A percentile compares a stretch with the other conserved stretches of the same genome.
phyloP scores from a whole-genome alignment of 768 basidiomycete genomes.

The Tylopilus balloui region DNA sequence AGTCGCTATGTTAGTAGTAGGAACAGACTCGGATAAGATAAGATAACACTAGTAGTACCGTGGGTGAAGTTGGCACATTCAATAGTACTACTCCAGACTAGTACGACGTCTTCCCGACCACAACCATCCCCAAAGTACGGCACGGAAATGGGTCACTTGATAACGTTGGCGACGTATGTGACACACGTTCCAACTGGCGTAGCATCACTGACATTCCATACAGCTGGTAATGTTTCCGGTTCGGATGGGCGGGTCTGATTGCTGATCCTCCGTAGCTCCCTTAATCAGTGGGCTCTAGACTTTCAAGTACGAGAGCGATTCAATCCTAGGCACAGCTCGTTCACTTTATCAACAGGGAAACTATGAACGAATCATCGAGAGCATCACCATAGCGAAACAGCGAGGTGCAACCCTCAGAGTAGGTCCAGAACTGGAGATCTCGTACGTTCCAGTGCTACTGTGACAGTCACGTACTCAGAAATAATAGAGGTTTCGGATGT shows the following conservation, averaged over 20 bases:
- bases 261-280: constrained; percentile 52
- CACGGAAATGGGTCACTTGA: constrained; percentile 73
- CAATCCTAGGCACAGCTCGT: not conserved
- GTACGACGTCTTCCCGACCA: not conserved
- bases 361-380: constrained; percentile 82
- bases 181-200: not conserved
- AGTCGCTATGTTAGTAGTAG: too few species aligned
- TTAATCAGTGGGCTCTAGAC: constrained; percentile 97
- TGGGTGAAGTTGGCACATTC: too few species aligned
- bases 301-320: constrained; percentile 60
- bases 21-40: constrained; percentile 22
- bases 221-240: constrained; percentile 23
- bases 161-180: constrained; percentile 83
- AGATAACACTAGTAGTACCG: not conserved
- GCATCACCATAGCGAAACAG: constrained; percentile 83
- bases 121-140: not conserved
- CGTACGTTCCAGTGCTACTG: constrained; percentile 43
- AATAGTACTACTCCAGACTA: too few species aligned
- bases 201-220: not conserved
- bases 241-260: not conserved
- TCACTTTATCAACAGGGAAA: constrained; percentile 61
- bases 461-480: not conserved
- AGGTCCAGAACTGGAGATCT: constrained; percentile 95
- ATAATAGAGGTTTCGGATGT: constrained; percentile 87
- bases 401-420: constrained; percentile 88